Base-by-base conservation (phyloP, 306 rosid species). In the Trifolium subterraneum region DNA sequence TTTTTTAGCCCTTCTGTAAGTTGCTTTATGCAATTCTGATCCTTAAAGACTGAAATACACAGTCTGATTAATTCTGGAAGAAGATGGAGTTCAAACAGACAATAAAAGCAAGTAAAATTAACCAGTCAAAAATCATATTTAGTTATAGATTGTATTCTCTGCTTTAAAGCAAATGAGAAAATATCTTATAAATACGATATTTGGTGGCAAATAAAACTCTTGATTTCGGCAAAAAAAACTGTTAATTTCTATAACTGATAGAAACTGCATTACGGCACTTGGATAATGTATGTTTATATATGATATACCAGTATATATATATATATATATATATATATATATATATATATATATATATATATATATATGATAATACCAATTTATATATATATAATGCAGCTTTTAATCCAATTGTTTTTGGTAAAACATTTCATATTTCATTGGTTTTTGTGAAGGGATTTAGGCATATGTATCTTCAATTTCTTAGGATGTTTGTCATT, bases 131-230 rank as follows among this genome's bases (percentile, higher is more conserved):
- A 35, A 16, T 16, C 15, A n/a, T 22, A 33, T 75, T 63, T 62
- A 75, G 51, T 42, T 42, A 44, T 59, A 55, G 78, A 55, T 16
- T 12, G n/a, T 70, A 63, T 70, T 51, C 31, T 48, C 59, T 2
- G 7, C 60, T 61, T 50, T 19, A 38, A 29, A 69, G 71, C 42
- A 67, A 55, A 58, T 68, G 13, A 25, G 13, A 67, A 31, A 44
- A 41, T 52, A 36, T 22, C 10, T 51, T 23, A 31, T 25, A 63
- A 47, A 31, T 22, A 33, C 72, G 77, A 18, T 45, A 25, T 31
- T 56, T 38, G 45, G 35, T 19, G 16, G 15, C 4, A 27, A 15
- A 6, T 27, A 10, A 11, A 75, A 18, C 3, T 68, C 8, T 22
- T n/a, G n/a, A n/a, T n/a, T n/a, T n/a, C n/a, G n/a, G n/a, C n/a